These are phyloP conservation scores for Mycena belliarum DNA, from an alignment of 768 basidiomycete genomes.

Conservation along the genomic window DNA sequence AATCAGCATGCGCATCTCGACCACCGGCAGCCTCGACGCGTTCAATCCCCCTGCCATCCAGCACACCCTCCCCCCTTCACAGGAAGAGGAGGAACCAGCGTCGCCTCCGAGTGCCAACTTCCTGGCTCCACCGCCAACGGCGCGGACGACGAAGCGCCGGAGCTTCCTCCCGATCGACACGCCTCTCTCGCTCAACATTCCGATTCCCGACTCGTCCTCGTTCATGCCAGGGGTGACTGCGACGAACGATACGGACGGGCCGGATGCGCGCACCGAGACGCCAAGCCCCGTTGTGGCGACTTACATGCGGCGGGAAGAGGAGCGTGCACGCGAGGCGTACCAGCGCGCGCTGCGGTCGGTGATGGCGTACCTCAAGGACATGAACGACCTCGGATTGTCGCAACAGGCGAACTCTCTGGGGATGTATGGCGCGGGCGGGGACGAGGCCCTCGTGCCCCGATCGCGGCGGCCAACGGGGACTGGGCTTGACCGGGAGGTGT, in stretches of 20 bases:
- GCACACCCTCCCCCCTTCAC: constrained; percentile 19
- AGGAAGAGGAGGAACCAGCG: constrained; percentile 25
- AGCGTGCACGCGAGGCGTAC: constrained; percentile 68
- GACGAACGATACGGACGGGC: constrained; percentile 36
- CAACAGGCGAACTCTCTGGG: constrained; percentile 61
- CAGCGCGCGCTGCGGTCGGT: constrained; percentile 84
- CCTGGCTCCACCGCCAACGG: constrained; percentile 40
- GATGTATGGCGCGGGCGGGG: constrained; percentile 55
- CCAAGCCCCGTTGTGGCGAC: constrained; percentile 48
- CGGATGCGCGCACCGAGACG: constrained; percentile 32
- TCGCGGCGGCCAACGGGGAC: constrained; percentile 68
- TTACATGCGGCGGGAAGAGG: constrained; percentile 64
- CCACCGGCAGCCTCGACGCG: constrained; percentile 61
- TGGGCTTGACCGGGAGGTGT: constrained; percentile 60
- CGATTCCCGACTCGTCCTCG: constrained; percentile 61
- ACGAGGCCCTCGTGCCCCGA: constrained; percentile 44
- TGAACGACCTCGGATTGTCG: constrained; percentile 84
- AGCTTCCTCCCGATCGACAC: constrained; percentile 89
- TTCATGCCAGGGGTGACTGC: constrained; percentile 57
- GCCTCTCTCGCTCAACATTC: constrained; percentile 54
- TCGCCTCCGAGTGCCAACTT: constrained; percentile 32
- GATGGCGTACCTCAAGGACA: constrained; percentile 94
- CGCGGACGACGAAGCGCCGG: constrained; percentile 68
- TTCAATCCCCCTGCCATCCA: constrained; percentile 27
- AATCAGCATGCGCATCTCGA: constrained; percentile 73